phyloP scores from a whole-genome alignment of 495 filamentous ascomycete species.

The Paragyromitra xinjiangensis region DNA sequence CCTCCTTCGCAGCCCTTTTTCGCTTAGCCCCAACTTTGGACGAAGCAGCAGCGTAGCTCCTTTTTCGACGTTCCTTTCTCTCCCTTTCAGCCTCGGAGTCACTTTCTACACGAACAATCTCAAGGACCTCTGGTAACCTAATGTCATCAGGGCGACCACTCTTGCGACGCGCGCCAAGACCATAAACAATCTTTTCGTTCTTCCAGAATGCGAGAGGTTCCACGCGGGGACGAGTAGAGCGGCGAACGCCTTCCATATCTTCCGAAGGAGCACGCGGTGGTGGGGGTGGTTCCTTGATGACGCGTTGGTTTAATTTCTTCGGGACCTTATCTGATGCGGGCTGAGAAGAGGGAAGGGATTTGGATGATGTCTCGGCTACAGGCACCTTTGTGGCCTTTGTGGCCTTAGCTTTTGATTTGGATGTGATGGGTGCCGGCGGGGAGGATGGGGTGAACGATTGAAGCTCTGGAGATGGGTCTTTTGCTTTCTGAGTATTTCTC shows the following conservation, averaged over 20 bases:
- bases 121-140: constrained; percentile 70
- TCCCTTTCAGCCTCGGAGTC: constrained; percentile 63
- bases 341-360: constrained; percentile 21
- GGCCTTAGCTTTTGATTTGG: constrained; percentile 5
- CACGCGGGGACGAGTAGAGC: constrained; percentile 68
- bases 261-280: constrained; percentile 31
- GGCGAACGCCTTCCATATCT: constrained; percentile 61
- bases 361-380: not conserved
- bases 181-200: constrained; percentile 79
- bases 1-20: constrained; percentile 56
- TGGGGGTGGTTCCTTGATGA: constrained; percentile 43
- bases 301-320: constrained; percentile 40
- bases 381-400: constrained; percentile 16
- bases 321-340: not conserved
- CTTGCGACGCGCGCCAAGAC: constrained; percentile 60
- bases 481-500: constrained; percentile 9
- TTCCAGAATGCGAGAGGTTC: constrained; percentile 88
- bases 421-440: not conserved
- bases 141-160: constrained; percentile 58
- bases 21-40: constrained; percentile 61
- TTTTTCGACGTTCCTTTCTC: constrained; percentile 61
- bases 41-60: constrained; percentile 56
- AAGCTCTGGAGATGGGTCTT: constrained; percentile 21
- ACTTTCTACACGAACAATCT: constrained; percentile 72
- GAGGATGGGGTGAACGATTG: constrained; percentile 29